These are phyloP conservation scores for Gossypium gossypioides DNA, from an alignment of 441 rosid species.

Conservation along the genomic window DNA sequence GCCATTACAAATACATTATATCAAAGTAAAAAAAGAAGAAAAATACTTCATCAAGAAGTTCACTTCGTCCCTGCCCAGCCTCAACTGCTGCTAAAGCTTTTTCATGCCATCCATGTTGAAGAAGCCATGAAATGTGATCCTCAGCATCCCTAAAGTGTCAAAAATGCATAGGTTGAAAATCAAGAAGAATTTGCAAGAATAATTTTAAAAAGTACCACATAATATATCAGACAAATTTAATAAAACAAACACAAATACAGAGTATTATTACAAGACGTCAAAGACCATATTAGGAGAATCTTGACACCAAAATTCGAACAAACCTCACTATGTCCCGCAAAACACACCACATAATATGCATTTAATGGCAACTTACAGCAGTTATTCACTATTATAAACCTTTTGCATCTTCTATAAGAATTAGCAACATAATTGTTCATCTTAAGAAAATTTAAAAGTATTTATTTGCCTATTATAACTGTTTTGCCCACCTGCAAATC, in stretches of 20 bases:
- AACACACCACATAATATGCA: background rate
- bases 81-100: constrained; percentile 98
- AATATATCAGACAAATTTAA: background rate
- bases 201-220: background rate
- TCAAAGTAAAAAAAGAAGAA: background rate
- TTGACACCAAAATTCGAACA: background rate
- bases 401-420: background rate
- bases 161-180: background rate
- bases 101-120: constrained; percentile 94
- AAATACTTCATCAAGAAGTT: constrained; percentile 86
- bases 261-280: background rate
- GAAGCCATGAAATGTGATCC: constrained; percentile 98
- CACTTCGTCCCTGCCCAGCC: constrained; percentile 89
- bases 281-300: background rate
- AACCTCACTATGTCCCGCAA: background rate
- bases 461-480: background rate
- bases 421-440: background rate
- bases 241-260: background rate
- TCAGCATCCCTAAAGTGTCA: constrained; percentile 70
- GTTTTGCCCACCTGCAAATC: background rate
- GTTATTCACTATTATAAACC: background rate
- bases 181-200: background rate
- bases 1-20: background rate
- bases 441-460: background rate
- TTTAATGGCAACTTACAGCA: background rate